These are phyloP conservation scores for Xerocomellus intermedius DNA, from an alignment of 768 basidiomycete genomes.

Conservation along the genomic window DNA sequence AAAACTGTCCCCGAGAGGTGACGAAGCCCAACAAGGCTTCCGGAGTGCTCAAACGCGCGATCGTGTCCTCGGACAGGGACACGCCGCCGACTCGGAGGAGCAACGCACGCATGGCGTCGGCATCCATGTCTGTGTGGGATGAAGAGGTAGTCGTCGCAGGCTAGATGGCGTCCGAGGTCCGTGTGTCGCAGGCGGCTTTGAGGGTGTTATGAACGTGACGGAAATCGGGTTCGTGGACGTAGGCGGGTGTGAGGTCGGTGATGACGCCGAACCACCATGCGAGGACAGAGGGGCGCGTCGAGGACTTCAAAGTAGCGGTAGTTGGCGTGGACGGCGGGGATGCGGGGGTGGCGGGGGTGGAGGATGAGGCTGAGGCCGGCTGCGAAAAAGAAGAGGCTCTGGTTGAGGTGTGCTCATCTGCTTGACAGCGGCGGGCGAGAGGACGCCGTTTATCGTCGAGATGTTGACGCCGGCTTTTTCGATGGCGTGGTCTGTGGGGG, in stretches of 20 bases:
- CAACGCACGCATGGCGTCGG: constrained; percentile 27
- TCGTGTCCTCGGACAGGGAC: neutral
- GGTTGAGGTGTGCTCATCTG: constrained; percentile 23
- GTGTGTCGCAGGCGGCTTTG: constrained; percentile 42
- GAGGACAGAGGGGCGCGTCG: constrained; percentile 9
- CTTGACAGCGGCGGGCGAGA: constrained; percentile 20
- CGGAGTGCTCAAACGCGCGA: constrained; percentile 19
- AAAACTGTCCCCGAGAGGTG: constrained; percentile 42
- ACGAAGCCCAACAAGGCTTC: constrained; percentile 47
- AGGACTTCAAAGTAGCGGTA: constrained; percentile 28
- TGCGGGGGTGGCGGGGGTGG: constrained; percentile 24
- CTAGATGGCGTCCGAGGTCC: no score
- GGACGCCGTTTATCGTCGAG: constrained; percentile 17
- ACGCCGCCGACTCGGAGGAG: constrained; percentile 6
- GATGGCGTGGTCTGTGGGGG: constrained; percentile 7
- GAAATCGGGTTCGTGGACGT: constrained; percentile 47
- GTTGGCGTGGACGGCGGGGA: constrained; percentile 23
- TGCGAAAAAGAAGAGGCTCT: constrained; percentile 15
- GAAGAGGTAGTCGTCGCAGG: constrained; percentile 55
- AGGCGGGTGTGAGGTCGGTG: constrained; percentile 50
- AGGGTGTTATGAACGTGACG: constrained; percentile 46
- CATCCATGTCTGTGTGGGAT: constrained; percentile 47
- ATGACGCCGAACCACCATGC: constrained; percentile 30
- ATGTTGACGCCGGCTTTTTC: constrained; percentile 24
- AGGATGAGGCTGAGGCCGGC: constrained; percentile 22